Evolutionary conservation across 1,284 basidiomycete genomes (phyloP), one percentile per base, ranked within the genome.

Genomic region (Moesziomyces globuligerus): DNA sequence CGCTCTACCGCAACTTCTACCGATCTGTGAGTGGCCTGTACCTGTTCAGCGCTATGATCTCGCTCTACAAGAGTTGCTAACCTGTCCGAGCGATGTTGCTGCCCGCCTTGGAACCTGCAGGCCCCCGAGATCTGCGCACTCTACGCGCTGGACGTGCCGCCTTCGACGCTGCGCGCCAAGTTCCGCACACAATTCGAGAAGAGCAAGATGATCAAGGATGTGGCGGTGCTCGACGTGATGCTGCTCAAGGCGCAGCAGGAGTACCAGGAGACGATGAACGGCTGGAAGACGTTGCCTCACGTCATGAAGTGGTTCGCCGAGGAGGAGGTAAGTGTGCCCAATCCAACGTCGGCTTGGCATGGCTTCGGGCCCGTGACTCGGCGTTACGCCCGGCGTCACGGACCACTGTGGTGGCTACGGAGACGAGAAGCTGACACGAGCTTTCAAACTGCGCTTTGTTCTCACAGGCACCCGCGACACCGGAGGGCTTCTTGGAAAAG

Each of bases 1-100:
- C 90, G 49, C 87, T 97, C 20, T 98, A 98, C 86, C 87, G 94
- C 60, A 89, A 90, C 81, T 98, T 93, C 92, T 91, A 94, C 83
- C 90, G 94, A 72, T 87, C 89, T 48, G 93, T 94, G 77, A 80
- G 91, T 85, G n/a, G n/a, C n/a, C n/a, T n/a, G n/a, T n/a, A n/a
- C n/a, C n/a, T n/a, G n/a, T n/a, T n/a, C n/a, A n/a, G n/a, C n/a
- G n/a, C n/a, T n/a, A n/a, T n/a, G n/a, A n/a, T n/a, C n/a, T n/a
- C n/a, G n/a, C 3, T 13, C 37, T 42, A 21, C 28, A 7, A 15
- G n/a, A n/a, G n/a, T n/a, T n/a, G n/a, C n/a, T n/a, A n/a, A n/a
- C n/a, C n/a, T n/a, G n/a, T n/a, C n/a, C n/a, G n/a, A n/a, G n/a
- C n/a, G n/a, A n/a, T n/a, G n/a, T n/a, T n/a, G n/a, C n/a, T n/a